phyloP scores from a whole-genome alignment of 2,329 filamentous ascomycete species.

The Aspergillus ibericus region DNA sequence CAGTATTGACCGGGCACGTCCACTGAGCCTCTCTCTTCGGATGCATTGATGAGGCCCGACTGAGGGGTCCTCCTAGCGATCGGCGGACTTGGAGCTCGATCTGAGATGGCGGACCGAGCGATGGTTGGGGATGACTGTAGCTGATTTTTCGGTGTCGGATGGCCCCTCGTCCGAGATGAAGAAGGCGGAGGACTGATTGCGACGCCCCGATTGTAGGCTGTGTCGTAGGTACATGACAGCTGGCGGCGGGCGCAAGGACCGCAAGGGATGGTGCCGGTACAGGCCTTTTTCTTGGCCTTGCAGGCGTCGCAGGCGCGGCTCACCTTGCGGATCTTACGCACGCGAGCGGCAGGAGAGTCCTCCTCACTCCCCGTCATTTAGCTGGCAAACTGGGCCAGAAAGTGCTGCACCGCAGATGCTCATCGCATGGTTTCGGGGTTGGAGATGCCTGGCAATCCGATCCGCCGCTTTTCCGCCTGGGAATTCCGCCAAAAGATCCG shows the following conservation, averaged over 20 bases:
- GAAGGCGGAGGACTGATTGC: constrained; percentile 21
- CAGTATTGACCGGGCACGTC: constrained; percentile 23
- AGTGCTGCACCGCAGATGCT: background rate
- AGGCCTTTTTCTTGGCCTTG: constrained; percentile 26
- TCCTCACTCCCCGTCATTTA: background rate
- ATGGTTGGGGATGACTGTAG: background rate
- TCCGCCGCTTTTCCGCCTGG: background rate
- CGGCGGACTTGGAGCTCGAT: background rate
- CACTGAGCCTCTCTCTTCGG: constrained; percentile 2
- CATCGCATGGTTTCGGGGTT: background rate
- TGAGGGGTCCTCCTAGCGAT: background rate
- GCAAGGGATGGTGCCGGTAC: constrained; percentile 25
- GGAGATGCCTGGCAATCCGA: background rate
- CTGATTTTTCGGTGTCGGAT: background rate
- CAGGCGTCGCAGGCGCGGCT: constrained; percentile 28
- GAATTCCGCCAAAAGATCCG: background rate
- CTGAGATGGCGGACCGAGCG: background rate
- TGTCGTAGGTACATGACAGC: constrained; percentile 20
- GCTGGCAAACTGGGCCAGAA: no score
- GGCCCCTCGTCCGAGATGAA: background rate
- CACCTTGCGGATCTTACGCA: constrained; percentile 24
- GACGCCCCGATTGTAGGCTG: constrained; percentile 24
- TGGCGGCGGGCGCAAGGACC: constrained; percentile 19
- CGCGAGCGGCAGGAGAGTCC: background rate
- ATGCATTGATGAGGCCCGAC: background rate